Evolutionary conservation across 768 basidiomycete species (phyloP).

Genomic region (Kondoa subrosea): DNA sequence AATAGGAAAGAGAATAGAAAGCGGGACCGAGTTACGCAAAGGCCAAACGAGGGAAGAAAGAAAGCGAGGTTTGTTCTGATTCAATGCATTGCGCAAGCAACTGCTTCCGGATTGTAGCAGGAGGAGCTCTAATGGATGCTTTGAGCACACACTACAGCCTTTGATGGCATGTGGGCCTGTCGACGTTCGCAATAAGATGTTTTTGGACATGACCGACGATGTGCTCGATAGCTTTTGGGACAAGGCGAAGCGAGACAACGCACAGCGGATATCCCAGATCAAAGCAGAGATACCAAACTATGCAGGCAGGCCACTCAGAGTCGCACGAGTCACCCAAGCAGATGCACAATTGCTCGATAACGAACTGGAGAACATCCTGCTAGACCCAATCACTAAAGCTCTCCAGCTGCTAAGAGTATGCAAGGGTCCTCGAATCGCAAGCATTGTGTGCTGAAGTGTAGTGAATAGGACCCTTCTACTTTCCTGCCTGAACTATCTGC

Average conservation of each 20-base stretch:
- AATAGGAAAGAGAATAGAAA: too few species aligned
- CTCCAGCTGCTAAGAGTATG: conserved; percentile 52
- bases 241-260: background rate
- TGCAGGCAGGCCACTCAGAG: conserved; percentile 9
- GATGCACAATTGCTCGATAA: conserved; percentile 81
- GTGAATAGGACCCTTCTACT: conserved; percentile 26
- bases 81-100: too few species aligned
- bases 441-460: background rate
- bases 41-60: too few species aligned
- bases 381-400: conserved; percentile 61
- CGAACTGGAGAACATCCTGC: conserved; percentile 63
- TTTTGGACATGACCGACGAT: background rate
- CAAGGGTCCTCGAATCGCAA: conserved; percentile 16
- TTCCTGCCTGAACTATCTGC: conserved; percentile 53
- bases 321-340: conserved; percentile 70
- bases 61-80: too few species aligned
- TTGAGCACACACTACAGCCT: too few species aligned
- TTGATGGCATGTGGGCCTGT: too few species aligned
- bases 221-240: background rate
- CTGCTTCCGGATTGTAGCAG: too few species aligned
- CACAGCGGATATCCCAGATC: background rate
- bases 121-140: too few species aligned
- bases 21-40: too few species aligned
- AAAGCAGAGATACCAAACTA: background rate
- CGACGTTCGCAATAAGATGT: too few species aligned